Percentiles rank a stretch among this genome's conserved stretches.
Conservation (phyloP, 768 basidiomycete species). For the Boletellus ananiceps region DNA sequence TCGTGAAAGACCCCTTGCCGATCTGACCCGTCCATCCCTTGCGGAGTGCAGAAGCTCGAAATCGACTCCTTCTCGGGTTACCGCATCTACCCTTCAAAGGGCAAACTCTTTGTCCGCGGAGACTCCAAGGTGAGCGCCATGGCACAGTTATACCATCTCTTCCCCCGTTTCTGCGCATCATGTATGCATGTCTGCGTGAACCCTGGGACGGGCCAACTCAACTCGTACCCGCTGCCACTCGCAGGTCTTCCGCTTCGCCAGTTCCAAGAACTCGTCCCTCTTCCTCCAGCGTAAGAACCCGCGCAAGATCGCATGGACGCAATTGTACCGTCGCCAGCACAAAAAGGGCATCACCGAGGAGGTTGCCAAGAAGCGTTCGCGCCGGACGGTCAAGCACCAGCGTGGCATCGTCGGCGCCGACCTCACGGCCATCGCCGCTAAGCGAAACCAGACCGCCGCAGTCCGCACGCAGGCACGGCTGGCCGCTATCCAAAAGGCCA, state of each 20-base stretch:
- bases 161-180: background rate
- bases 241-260: conserved; percentile 93
- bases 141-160: background rate
- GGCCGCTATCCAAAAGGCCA: conserved; percentile 88
- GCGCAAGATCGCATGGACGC: conserved; percentile 98
- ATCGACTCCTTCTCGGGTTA: conserved; percentile 97
- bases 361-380: conserved; percentile 97
- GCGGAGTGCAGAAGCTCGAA: conserved; percentile 79
- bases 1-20: background rate
- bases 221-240: too few relatives aligned
- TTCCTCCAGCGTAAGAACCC: conserved; percentile 99
- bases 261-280: conserved; percentile 90
- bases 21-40: background rate
- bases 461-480: conserved; percentile 76
- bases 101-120: conserved; percentile 90
- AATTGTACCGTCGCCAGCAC: conserved; percentile 93
- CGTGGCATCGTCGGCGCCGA: conserved; percentile 98
- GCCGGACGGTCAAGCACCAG: conserved; percentile 95
- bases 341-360: conserved; percentile 99
- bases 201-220: too few relatives aligned
- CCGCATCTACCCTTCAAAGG: conserved; percentile 98
- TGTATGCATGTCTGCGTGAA: too few relatives aligned
- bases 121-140: conserved; percentile 78
- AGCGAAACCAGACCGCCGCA: conserved; percentile 87
- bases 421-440: conserved; percentile 84